These are phyloP conservation scores for Neonothopanus nambi DNA, from an alignment of 1,284 basidiomycete species.

Conservation along the genomic window DNA sequence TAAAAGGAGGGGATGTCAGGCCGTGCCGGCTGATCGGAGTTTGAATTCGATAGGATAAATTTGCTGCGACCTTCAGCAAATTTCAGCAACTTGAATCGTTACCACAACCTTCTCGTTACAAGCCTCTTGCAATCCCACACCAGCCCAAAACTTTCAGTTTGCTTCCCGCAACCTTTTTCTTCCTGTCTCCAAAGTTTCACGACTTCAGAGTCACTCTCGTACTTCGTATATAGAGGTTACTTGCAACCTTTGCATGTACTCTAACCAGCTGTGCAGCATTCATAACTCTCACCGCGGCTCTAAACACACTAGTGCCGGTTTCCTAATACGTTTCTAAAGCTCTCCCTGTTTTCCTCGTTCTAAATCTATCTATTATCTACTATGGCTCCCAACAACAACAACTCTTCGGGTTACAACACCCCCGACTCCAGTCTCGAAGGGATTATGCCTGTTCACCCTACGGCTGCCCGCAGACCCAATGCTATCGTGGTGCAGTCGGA, in stretches of 20 bases:
- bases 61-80: too few species aligned
- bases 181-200: too few species aligned
- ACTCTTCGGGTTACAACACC: slow-evolving; percentile 65
- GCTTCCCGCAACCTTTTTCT: too few species aligned
- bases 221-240: slow-evolving; percentile 1
- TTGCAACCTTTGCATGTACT: slow-evolving; percentile 75
- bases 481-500: slow-evolving; percentile 85
- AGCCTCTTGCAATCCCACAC: too few species aligned
- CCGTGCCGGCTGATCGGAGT: too few species aligned
- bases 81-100: too few species aligned
- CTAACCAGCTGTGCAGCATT: slow-evolving; percentile 78
- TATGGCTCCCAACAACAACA: slow-evolving; percentile 53
- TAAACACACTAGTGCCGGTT: slow-evolving; percentile 70
- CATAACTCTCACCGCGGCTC: slow-evolving; percentile 78
- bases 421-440: slow-evolving; percentile 67
- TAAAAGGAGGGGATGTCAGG: too few species aligned
- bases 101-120: too few species aligned
- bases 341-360: slow-evolving; percentile 25
- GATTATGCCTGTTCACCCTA: slow-evolving; percentile 77
- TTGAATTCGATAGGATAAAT: too few species aligned
- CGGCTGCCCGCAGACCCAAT: slow-evolving; percentile 75
- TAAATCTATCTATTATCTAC: slow-evolving; percentile 21
- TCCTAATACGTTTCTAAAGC: slow-evolving; percentile 53
- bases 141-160: too few species aligned
- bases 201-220: too few species aligned